Evolutionary conservation across 371 early-diverging fungal genomes (phyloP).

Genomic region (Syncephalis fuscata): DNA sequence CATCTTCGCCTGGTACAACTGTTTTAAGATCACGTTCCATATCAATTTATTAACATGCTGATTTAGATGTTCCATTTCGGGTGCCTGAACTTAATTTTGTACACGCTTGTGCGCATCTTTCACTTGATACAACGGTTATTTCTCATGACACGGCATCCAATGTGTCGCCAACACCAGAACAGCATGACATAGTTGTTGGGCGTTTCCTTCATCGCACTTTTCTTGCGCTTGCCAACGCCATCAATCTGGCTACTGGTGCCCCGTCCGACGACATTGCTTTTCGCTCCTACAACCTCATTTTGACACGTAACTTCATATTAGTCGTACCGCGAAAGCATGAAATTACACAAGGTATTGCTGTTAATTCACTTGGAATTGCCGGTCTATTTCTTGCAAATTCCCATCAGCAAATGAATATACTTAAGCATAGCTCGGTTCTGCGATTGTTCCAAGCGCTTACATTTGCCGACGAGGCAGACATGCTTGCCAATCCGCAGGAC

Average conservation of each 20-base stretch:
- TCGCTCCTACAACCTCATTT: constrained; percentile 40
- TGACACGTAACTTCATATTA: constrained; percentile 54
- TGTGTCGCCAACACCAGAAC: no score
- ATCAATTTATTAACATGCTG: no score
- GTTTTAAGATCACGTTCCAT: no score
- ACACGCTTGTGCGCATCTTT: no score
- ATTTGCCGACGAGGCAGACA: no score
- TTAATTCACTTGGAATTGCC: constrained; percentile 57
- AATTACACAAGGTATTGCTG: constrained; percentile 14
- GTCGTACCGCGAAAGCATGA: constrained; percentile 45
- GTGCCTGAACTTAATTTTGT: no score
- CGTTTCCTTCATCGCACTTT: constrained; percentile 8
- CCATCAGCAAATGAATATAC: constrained; percentile 23
- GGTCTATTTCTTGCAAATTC: constrained; percentile 44
- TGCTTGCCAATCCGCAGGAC: no score
- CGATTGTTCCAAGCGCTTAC: no score
- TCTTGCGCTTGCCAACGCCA: constrained; percentile 4
- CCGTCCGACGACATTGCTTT: not conserved
- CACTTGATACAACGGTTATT: no score
- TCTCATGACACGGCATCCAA: no score
- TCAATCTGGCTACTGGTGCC: not conserved
- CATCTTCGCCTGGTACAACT: no score
- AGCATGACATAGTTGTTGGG: constrained; percentile 11
- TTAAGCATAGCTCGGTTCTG: constrained; percentile 8
- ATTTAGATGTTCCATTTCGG: no score